Evolutionary conservation across 2,329 filamentous ascomycete species (phyloP), one percentile per base, ranked within the genome.

Genomic region (Hypoxylon sp.): DNA sequence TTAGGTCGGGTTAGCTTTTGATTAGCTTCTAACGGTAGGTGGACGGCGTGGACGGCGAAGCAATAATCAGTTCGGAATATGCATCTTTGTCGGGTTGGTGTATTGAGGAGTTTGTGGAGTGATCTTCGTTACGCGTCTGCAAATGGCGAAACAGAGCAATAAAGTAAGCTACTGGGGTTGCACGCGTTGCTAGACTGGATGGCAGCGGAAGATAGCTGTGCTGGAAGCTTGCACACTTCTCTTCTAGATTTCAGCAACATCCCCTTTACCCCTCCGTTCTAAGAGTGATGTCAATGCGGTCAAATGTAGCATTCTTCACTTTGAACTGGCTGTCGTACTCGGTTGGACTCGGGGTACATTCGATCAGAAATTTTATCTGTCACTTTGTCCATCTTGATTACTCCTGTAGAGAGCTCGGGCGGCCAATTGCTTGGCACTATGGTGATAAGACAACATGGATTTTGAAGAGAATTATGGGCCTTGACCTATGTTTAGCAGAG

Each of bases 401-500:
- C 7, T 64, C 38, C n/a, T n/a, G 21, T 56, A 46, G 19, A 38
- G 17, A 65, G 38, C 49, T 60, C 23, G 57, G 28, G 53, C 34
- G 21, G 51, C 55, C 30, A 51, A 51, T 52, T 28, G 28, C 60
- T 64, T 55, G 48, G 58, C 60, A 46, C 13, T 48, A 56, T 38
- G 38, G 36, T 30, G 59, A 19, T 34, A 46, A 25, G 55, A 51
- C 38, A 55, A n/a, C 45, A 49, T 60, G 34, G 56, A 52, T 48
- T 52, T 50, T 45, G 11, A 30, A 51, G 49, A 51, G 38, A 63
- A 64, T 58, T 68, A 70, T 61, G 65, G 65, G 46, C 17, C 60
- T 13, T 49, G 62, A 51, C 10, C 65, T 66, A 68, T 60, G 68
- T 68, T 68, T 68, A 63, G 68, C 36, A 63, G 48, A 60, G 14